Conservation (phyloP, 176 grass and related monocot species). For the Eremochloa ophiuroides region DNA sequence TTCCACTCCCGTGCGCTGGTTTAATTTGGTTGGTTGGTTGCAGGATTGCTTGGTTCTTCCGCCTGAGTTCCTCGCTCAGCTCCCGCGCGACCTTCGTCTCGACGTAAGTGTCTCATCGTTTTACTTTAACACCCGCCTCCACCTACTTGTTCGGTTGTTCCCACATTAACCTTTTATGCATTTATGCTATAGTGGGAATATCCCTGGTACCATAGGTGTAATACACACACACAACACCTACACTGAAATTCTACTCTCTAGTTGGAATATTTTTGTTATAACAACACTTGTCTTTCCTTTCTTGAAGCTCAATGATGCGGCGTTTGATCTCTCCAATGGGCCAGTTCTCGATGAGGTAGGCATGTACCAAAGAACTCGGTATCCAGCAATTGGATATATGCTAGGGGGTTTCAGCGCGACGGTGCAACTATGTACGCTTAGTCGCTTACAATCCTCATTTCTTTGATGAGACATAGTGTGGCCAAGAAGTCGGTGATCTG, state of each 20-base stretch:
- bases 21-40: not conserved
- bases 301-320: constrained; percentile 80
- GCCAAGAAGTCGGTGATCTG: constrained; percentile 66
- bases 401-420: not conserved
- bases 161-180: not conserved
- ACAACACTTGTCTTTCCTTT: not conserved
- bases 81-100: constrained; percentile 59
- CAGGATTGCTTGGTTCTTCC: constrained; percentile 24
- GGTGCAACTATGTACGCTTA: not conserved
- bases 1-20: not conserved
- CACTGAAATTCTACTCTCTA: not conserved
- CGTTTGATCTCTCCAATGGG: constrained; percentile 94
- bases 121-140: not conserved
- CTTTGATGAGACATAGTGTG: constrained; percentile 45
- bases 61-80: constrained; percentile 15
- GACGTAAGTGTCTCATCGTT: constrained; percentile 41
- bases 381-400: not conserved
- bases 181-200: not conserved
- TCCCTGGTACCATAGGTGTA: not conserved
- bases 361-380: not conserved
- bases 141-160: not conserved
- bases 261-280: not conserved
- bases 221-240: too few relatives aligned
- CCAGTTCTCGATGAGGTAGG: constrained; percentile 69
- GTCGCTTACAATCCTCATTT: not conserved